Percentiles rank a stretch among this genome's conserved stretches.
These are phyloP conservation scores for Apiospora saccharicola DNA, from an alignment of 2,329 filamentous ascomycete genomes.

Conservation along the genomic window DNA sequence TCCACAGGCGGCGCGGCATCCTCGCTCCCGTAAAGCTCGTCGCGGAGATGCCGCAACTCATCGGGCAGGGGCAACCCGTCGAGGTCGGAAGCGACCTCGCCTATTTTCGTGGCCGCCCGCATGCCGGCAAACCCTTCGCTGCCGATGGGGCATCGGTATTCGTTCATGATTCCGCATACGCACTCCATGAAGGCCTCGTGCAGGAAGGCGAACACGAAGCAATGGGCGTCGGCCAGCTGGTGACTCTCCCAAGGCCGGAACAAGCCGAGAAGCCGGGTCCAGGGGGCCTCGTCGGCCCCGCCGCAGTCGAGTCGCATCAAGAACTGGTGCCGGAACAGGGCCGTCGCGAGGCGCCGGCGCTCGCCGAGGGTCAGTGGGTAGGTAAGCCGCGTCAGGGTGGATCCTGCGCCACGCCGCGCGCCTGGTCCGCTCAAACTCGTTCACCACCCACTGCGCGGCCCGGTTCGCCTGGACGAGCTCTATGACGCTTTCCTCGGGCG, in stretches of 20 bases:
- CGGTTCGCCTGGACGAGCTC: neutral
- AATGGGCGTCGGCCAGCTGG: neutral
- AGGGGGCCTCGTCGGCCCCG: neutral
- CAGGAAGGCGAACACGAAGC: neutral
- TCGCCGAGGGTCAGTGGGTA: no score
- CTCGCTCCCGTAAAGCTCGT: neutral
- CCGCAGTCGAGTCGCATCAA: neutral
- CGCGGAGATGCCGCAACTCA: neutral
- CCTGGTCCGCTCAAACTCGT: no score
- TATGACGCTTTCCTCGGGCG: neutral
- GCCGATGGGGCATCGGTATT: no score
- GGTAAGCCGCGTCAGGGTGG: no score
- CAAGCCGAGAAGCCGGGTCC: neutral
- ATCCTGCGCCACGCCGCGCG: no score
- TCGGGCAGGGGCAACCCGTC: neutral
- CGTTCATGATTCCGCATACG: no score
- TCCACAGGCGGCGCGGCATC: neutral
- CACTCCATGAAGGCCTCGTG: no score
- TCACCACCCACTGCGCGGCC: neutral
- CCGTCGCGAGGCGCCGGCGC: no score
- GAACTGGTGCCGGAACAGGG: neutral
- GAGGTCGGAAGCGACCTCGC: neutral
- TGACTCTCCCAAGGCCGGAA: neutral
- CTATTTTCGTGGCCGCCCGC: no score
- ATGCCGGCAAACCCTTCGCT: no score